phyloP scores from a whole-genome alignment of 2,329 filamentous ascomycete genomes.

The Aureobasidium leucospermi region DNA sequence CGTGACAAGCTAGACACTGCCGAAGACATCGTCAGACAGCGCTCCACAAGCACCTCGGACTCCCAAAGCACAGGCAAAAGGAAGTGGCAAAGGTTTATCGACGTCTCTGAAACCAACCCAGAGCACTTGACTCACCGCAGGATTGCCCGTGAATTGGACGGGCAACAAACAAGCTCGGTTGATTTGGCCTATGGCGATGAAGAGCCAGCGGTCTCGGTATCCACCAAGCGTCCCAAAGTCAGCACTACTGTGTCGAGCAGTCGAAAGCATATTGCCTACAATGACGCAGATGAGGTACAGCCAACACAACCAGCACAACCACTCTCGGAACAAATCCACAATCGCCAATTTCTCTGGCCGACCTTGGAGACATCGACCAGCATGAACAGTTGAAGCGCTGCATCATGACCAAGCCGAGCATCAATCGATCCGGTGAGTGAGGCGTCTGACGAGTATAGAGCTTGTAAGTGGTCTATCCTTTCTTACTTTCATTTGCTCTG shows the following conservation, averaged over 20 bases:
- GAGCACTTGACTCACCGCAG: conserved; percentile 38
- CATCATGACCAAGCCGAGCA: neutral
- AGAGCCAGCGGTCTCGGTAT: neutral
- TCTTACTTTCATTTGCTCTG: conserved; percentile 16
- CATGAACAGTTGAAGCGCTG: neutral
- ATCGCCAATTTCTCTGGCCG: conserved; percentile 9
- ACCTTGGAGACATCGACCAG: neutral
- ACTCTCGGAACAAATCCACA: neutral
- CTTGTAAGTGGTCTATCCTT: neutral
- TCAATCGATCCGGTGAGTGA: too few species aligned
- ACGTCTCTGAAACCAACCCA: conserved; percentile 29
- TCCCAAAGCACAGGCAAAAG: conserved; percentile 20
- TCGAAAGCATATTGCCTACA: neutral
- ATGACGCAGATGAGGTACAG: neutral
- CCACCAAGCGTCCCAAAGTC: neutral
- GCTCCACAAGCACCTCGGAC: neutral
- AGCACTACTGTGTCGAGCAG: neutral
- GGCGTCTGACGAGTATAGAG: neutral
- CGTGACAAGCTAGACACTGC: neutral
- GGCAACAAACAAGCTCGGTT: conserved; percentile 30
- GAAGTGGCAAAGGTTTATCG: conserved; percentile 29
- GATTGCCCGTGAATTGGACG: conserved; percentile 38
- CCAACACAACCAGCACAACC: neutral
- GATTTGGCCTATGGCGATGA: conserved; percentile 41
- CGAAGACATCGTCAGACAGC: neutral